These are phyloP conservation scores for Pythium rishiriense DNA, from an alignment of 352 stramenopile species.

Conservation along the genomic window DNA sequence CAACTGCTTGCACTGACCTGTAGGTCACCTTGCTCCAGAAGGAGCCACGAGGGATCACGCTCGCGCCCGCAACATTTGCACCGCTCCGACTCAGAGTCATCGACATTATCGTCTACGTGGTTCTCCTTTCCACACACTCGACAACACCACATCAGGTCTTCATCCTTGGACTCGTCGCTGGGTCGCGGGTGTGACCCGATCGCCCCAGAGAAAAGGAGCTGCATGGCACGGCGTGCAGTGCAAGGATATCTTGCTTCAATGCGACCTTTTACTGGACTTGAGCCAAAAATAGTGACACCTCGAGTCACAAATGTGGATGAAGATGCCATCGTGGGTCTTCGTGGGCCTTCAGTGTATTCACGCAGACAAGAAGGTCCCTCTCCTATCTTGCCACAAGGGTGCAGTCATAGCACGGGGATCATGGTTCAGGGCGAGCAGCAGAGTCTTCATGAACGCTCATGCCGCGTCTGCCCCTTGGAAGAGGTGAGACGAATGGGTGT, in stretches of 20 bases:
- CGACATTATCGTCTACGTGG: neutral
- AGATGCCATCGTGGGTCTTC: neutral
- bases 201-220: conserved; percentile 9
- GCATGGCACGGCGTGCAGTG: neutral
- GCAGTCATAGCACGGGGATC: too few relatives aligned
- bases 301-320: neutral
- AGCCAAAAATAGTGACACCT: neutral
- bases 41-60: conserved; percentile 19
- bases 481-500: conserved; percentile 12
- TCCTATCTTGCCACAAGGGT: too few relatives aligned
- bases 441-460: neutral
- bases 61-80: conserved; percentile 16
- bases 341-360: too few relatives aligned
- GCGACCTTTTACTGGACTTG: conserved; percentile 6
- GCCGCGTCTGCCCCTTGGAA: neutral
- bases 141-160: conserved; percentile 12
- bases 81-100: neutral
- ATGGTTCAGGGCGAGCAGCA: too few relatives aligned
- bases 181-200: neutral
- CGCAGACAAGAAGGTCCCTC: too few relatives aligned
- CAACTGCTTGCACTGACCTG: conserved; percentile 3
- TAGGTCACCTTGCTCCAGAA: neutral
- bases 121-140: conserved; percentile 20
- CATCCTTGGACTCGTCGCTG: neutral
- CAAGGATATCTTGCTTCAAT: neutral